Base-by-base conservation (phyloP, 192 early-diverging fungal species). In the Rhizoclosmatium globosum region DNA sequence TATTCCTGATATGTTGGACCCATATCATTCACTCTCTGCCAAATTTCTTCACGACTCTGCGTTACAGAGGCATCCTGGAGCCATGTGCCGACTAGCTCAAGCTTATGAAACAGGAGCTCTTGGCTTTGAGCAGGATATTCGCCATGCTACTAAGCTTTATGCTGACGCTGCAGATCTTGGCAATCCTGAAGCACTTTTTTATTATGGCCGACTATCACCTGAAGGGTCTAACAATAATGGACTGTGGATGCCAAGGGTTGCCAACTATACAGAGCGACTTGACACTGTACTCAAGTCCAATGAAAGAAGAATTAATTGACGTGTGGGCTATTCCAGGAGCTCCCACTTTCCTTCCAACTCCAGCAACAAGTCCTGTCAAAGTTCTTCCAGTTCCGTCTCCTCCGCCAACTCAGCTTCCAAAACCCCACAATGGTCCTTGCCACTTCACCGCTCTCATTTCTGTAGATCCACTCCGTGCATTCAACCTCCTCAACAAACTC, bases 131-230 rank as follows among this genome's bases (percentile, higher is more conserved):
- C 83, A 88, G 47, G 87, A 89, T 66, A 23, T 92, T 86, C 64
- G 44, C 47, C 58, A 76, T 77, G 77, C 75, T 68, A 17, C 80
- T 76, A 23, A 93, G 92, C 39, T 94, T 83, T 99, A 96, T 84
- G 84, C 86, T 67, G 80, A 86, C 60, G 96, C 95, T 3, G 92
- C 95, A 4, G 91, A 93, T 46, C 87, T 92, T 11, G 68, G 69
- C 46, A 77, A 79, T n/a, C 44, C 88, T 31, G 92, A 95, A 64
- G 92, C 94, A 38, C 89, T 94, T 87, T n/a, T 91, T 95, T 83
- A 93, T 90, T 31, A 84, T 99, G 15, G 91, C 92, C 44, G 93
- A 92, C 11, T 95, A 94, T 91, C 95, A 94, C 75, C 80, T 96
- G 31, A 89, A 88, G 39, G 96, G 96, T 56, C 84, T 90, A 3